These are phyloP conservation scores for Cytospora leucostoma DNA, from an alignment of 2,329 filamentous ascomycete genomes.

Conservation along the genomic window DNA sequence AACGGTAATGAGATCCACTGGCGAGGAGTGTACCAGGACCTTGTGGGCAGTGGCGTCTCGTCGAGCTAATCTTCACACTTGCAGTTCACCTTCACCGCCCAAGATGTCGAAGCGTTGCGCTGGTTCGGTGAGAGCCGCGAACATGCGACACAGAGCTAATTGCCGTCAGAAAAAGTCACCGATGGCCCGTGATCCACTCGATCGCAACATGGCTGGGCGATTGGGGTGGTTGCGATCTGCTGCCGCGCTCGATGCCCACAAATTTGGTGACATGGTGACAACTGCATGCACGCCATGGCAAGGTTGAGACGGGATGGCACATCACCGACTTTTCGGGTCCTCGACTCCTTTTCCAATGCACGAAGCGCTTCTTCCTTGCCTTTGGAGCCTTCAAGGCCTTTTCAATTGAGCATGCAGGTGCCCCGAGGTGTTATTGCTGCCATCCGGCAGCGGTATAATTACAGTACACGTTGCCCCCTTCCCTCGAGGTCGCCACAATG, in stretches of 20 bases:
- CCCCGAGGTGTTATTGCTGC: background rate
- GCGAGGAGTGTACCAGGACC: background rate
- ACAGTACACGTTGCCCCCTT: background rate
- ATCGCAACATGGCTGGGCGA: background rate
- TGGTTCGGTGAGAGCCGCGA: background rate
- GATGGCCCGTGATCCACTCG: background rate
- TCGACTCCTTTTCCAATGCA: background rate
- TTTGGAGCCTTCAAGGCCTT: background rate
- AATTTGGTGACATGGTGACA: slow-evolving; percentile 6
- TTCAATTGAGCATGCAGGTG: background rate
- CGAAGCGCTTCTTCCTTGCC: background rate
- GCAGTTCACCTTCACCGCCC: background rate
- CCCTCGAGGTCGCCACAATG: background rate
- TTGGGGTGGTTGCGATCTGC: slow-evolving; percentile 3
- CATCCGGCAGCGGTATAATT: background rate
- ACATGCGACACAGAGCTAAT: background rate
- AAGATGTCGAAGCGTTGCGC: background rate
- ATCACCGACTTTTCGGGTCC: background rate
- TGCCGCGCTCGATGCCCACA: slow-evolving; percentile 4
- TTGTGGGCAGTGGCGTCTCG: background rate
- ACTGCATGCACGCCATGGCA: background rate
- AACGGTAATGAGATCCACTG: background rate
- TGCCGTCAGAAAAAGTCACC: background rate
- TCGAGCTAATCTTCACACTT: background rate
- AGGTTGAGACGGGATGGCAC: background rate